These are phyloP conservation scores for Aphanomyces astaci DNA, from an alignment of 352 stramenopile genomes.

Conservation along the genomic window DNA sequence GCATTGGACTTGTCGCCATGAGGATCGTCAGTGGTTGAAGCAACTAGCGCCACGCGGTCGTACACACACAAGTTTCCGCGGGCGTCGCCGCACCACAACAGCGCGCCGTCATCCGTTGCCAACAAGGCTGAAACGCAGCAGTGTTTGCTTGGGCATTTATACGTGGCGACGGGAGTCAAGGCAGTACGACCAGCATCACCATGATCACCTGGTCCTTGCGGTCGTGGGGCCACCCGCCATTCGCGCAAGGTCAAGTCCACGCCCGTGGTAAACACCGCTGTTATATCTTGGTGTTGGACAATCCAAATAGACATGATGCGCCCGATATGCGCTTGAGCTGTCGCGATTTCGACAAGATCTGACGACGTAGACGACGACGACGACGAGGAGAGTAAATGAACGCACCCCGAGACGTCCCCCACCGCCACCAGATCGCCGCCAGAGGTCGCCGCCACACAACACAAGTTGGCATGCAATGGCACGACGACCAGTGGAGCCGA, in stretches of 20 bases:
- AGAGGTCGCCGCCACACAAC: not conserved
- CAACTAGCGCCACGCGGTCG: constrained; percentile 26
- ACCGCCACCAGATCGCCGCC: constrained; percentile 11
- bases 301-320: constrained; percentile 18
- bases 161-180: constrained; percentile 34
- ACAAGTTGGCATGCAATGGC: not conserved
- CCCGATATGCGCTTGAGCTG: not conserved
- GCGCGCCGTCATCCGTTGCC: constrained; percentile 32
- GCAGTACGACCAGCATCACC: not conserved
- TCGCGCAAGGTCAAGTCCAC: constrained; percentile 53
- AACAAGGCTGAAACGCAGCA: constrained; percentile 43
- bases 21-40: no score
- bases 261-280: constrained; percentile 56
- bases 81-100: constrained; percentile 62
- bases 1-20: constrained; percentile 17
- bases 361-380: not conserved
- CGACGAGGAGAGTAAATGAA: not conserved
- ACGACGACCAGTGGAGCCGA: not conserved
- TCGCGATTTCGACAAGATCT: not conserved
- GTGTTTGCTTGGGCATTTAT: constrained; percentile 51
- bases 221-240: no score
- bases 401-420: not conserved
- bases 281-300: no score
- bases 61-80: constrained; percentile 67
- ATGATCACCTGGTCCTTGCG: constrained; percentile 19